Conservation (phyloP, 1,284 basidiomycete species). For the Termitomyces sp. region DNA sequence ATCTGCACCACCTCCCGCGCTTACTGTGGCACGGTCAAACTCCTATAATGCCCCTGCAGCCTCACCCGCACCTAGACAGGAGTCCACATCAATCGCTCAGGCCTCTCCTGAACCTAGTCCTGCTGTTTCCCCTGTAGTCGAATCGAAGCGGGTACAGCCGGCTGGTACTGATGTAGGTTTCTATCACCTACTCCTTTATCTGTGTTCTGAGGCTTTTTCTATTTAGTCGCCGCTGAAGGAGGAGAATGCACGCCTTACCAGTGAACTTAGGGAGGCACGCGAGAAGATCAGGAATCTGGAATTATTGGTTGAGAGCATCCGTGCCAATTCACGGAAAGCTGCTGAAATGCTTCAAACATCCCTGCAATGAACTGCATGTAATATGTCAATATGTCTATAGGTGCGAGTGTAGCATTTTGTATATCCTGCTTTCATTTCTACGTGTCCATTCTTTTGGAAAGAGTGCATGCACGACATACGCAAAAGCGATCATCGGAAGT, state of each 20-base stretch:
- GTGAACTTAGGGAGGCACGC: conserved; percentile 70
- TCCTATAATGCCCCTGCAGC: conserved; percentile 15
- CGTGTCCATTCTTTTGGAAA: not conserved
- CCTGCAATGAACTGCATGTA: not conserved
- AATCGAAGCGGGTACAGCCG: conserved; percentile 21
- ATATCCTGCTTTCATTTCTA: not conserved
- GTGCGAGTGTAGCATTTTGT: not conserved
- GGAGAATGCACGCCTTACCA: conserved; percentile 59
- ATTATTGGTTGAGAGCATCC: conserved; percentile 73
- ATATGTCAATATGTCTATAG: not conserved
- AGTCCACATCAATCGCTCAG: conserved; percentile 14
- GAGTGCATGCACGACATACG: not conserved
- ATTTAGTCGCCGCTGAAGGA: conserved; percentile 24
- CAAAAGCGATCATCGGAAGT: not conserved
- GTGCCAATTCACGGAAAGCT: conserved; percentile 70
- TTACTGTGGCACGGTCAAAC: conserved; percentile 13
- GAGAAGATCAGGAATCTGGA: conserved; percentile 78
- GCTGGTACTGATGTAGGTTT: conserved; percentile 16
- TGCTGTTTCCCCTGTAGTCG: conserved; percentile 12
- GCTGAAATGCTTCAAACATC: conserved; percentile 42
- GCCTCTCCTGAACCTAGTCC: conserved; percentile 7
- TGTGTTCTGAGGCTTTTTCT: not conserved
- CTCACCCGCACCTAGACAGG: conserved; percentile 14
- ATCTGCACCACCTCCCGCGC: conserved; percentile 17
- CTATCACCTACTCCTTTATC: not conserved